Base-by-base conservation (phyloP, 2,329 filamentous ascomycete genomes). In the Botrytis galanthina region DNA sequence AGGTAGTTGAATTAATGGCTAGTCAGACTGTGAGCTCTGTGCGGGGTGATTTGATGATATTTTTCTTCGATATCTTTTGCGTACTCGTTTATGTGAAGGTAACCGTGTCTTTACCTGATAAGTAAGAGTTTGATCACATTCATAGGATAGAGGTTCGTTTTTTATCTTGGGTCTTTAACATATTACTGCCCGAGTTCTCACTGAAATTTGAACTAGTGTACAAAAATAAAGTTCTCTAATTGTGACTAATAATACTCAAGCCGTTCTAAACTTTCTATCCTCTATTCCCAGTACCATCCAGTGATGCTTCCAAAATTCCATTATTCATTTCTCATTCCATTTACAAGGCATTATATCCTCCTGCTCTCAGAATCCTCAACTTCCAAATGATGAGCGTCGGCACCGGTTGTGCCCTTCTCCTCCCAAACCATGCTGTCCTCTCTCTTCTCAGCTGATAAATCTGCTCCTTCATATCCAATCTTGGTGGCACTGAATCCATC, bases 401-500 rank as follows among this genome's bases (percentile, higher is more conserved):
- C 35, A 9, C 42, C 62, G 1, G 44, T 60, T 3, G 51, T 60
- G 14, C 71, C 71, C 22, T 72, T 72, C 32, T 72, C 71, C 32
- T 72, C 71, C 62, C 62, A 72, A 8, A 26, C 14, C 35, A 63
- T 26, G 26, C 59, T 61, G n/a, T 32, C 37, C 0, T 68, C 64
- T 10, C 62, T 60, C 29, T 35, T 57, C 42, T 72, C 71, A 3
- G n/a, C 57, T 32, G 32, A 42, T 32, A 48, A 68, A 69, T 72
- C 71, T 22, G 62, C 62, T 32, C 75, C 77, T 35, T 71, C 72
- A 64, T 82, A 81, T 8, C 81, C 81, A 71, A 82, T 82, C 78
- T 80, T 81, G 22, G 78, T 81, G 42, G 78, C 80, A 35, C 79
- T 76, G 77, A 81, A 82, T 42, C 81, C 81, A 72, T 82, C 81